Conservation (phyloP, 1,139 yeast genomes). For the Candida anutae region DNA sequence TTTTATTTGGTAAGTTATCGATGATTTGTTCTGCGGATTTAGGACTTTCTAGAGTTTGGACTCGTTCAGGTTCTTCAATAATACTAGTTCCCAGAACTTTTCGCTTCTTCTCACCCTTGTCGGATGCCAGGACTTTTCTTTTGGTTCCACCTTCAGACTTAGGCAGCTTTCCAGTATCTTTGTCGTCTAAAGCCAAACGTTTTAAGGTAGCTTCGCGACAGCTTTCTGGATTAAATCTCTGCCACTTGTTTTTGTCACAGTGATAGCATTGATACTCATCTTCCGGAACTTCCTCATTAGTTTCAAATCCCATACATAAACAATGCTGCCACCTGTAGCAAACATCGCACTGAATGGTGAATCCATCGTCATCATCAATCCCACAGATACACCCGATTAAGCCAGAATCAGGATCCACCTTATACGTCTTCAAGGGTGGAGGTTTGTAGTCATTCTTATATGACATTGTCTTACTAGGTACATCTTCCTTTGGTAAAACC, state of each 20-base stretch:
- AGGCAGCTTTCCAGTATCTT: constrained; percentile 4
- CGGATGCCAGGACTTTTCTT: constrained; percentile 24
- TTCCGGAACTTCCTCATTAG: constrained; percentile 74
- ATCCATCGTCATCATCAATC: constrained; percentile 87
- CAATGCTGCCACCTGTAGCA: constrained; percentile 96
- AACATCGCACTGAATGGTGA: constrained; percentile 86
- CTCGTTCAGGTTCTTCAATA: background rate
- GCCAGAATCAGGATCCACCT: constrained; percentile 75
- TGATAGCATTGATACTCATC: constrained; percentile 69
- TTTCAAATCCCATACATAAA: constrained; percentile 70
- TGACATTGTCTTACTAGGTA: background rate
- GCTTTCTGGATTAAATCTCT: constrained; percentile 38
- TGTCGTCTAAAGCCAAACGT: constrained; percentile 16
- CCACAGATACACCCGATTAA: constrained; percentile 87
- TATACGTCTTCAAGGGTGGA: constrained; percentile 39
- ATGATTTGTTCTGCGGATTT: background rate
- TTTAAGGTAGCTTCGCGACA: constrained; percentile 29
- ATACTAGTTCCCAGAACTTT: too few species aligned
- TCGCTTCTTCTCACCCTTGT: constrained; percentile 18
- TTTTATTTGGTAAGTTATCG: constrained; percentile 26
- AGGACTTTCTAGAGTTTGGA: too few species aligned
- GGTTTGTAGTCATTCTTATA: constrained; percentile 1
- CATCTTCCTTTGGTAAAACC: background rate
- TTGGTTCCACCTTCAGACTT: constrained; percentile 8
- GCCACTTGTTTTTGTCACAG: constrained; percentile 56